Conservation (phyloP, 805 yeast species). For the Lipomyces orientalis region DNA sequence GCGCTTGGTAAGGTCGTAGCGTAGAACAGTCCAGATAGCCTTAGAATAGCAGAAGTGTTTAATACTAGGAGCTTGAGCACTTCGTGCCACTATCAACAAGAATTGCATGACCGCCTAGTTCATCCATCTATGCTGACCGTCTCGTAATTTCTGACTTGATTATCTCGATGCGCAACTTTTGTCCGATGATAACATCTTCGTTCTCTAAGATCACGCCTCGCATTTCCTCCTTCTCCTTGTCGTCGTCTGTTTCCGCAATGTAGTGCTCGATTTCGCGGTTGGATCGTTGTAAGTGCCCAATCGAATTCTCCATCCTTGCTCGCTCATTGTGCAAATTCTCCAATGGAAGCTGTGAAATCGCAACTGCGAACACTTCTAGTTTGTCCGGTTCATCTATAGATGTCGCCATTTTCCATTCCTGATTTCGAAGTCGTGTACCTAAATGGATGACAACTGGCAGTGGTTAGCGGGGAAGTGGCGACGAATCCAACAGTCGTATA, state of each 20-base stretch:
- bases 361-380: conserved; percentile 22
- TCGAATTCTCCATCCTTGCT: conserved; percentile 42
- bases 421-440: not conserved
- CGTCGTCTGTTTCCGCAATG: conserved; percentile 33
- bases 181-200: conserved; percentile 22
- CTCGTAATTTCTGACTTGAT: conserved; percentile 14
- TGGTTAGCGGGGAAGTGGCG: not conserved
- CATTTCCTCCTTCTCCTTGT: conserved; percentile 29
- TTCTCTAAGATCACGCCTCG: conserved; percentile 33
- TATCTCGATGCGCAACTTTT: conserved; percentile 21
- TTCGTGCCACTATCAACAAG: not conserved
- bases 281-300: conserved; percentile 42
- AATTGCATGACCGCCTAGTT: not conserved
- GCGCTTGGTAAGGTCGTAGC: not conserved
- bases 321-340: conserved; percentile 36
- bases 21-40: not conserved
- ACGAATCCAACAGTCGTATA: not conserved
- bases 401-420: not conserved
- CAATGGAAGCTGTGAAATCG: conserved; percentile 29
- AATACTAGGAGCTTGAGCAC: not conserved
- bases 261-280: conserved; percentile 40
- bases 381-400: not conserved
- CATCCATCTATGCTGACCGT: not conserved
- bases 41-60: not conserved
- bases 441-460: not conserved